Evolutionary conservation across 345 rosid genomes (phyloP).

Genomic region (Nephelium lappaceum): DNA sequence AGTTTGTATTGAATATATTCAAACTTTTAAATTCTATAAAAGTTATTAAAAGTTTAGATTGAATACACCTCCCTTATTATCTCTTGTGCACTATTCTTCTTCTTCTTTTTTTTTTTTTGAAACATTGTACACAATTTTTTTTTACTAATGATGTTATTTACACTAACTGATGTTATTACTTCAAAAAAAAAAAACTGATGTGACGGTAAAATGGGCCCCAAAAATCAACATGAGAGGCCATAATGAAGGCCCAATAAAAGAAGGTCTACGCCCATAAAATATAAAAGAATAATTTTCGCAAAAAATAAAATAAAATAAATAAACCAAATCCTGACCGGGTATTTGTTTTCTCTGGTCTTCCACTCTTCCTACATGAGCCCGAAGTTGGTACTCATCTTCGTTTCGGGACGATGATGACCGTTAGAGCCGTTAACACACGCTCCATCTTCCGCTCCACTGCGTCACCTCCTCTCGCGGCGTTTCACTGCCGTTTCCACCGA

Average conservation of each 20-base stretch:
- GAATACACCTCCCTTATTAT: too few relatives aligned
- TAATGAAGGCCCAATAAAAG: background rate
- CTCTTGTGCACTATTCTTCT: too few relatives aligned
- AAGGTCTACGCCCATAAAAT: background rate
- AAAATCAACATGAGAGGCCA: background rate
- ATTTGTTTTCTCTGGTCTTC: background rate
- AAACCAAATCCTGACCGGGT: constrained; percentile 2
- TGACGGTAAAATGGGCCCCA: background rate
- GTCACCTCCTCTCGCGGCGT: constrained; percentile 42
- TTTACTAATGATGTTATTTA: too few relatives aligned
- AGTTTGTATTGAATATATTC: too few relatives aligned
- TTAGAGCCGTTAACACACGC: constrained; percentile 56
- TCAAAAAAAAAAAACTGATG: too few relatives aligned
- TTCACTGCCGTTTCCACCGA: constrained; percentile 43
- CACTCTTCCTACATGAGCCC: constrained; percentile 18
- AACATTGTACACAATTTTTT: too few relatives aligned
- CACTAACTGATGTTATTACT: too few relatives aligned
- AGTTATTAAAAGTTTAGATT: too few relatives aligned
- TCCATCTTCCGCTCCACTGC: constrained; percentile 50
- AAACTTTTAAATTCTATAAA: too few relatives aligned
- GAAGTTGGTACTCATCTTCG: constrained; percentile 1
- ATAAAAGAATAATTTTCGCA: too few relatives aligned
- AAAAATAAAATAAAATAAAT: too few relatives aligned
- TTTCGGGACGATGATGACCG: constrained; percentile 46
- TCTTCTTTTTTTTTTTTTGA: too few relatives aligned